Evolutionary conservation across 169 alveolate genomes (phyloP).

Genomic region (Eimeria praecox): DNA sequence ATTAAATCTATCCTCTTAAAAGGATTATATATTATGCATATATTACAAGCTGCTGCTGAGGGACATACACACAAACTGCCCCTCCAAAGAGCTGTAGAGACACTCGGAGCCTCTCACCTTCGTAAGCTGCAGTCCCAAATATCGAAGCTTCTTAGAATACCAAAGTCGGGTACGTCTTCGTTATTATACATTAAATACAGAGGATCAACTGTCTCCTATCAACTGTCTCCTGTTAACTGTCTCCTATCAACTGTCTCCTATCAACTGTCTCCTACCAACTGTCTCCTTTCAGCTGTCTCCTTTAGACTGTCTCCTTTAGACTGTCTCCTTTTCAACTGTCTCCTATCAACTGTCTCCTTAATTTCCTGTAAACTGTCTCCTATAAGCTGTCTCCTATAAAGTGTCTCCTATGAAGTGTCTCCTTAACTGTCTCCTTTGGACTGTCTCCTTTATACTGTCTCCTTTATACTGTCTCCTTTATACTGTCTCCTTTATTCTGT

Average conservation of each 20-base stretch:
- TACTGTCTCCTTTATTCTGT: not conserved
- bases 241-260: not conserved
- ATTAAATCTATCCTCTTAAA: conserved; percentile 93
- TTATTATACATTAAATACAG: too few relatives aligned
- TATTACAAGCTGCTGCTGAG: conserved; percentile 83
- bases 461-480: conserved; percentile 16
- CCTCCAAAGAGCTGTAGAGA: not conserved
- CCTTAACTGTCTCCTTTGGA: not conserved
- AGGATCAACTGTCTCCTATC: not conserved
- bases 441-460: not conserved
- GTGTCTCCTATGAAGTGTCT: not conserved
- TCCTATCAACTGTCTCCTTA: not conserved
- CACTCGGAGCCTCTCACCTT: conserved; percentile 72
- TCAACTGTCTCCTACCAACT: not conserved
- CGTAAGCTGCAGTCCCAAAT: conserved; percentile 49
- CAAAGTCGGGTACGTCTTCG: conserved; percentile 41
- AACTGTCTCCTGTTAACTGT: not conserved
- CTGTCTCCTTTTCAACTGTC: conserved; percentile 20
- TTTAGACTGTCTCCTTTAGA: not conserved
- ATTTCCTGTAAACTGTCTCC: not conserved
- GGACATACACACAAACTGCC: conserved; percentile 68
- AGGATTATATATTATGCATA: conserved; percentile 89
- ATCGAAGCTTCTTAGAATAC: conserved; percentile 66
- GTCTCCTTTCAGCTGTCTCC: not conserved
- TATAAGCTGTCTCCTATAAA: not conserved